Conservation (phyloP, 1,139 yeast genomes). For the Blastobotrys proliferans region DNA sequence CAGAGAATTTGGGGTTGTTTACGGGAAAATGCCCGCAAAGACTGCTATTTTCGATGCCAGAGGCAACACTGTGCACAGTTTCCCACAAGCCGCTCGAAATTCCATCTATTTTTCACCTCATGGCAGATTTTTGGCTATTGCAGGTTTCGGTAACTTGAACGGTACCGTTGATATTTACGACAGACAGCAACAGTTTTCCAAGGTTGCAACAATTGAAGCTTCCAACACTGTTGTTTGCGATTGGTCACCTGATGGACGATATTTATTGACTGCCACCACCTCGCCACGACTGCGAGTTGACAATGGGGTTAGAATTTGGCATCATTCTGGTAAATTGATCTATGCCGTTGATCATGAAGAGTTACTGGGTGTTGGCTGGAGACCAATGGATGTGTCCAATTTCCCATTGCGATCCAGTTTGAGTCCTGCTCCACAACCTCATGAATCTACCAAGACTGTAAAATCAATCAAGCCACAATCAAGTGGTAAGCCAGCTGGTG, state of each 20-base stretch:
- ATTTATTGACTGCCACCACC: slow-evolving; percentile 90
- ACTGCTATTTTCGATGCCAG: slow-evolving; percentile 93
- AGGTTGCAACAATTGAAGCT: slow-evolving; percentile 81
- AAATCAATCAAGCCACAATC: slow-evolving; percentile 43
- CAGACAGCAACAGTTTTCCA: slow-evolving; percentile 79
- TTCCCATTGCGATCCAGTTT: slow-evolving; percentile 55
- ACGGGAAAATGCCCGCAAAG: slow-evolving; percentile 97
- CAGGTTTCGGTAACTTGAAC: slow-evolving; percentile 97
- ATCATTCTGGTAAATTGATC: slow-evolving; percentile 76
- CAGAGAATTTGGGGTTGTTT: slow-evolving; percentile 93
- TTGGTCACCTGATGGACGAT: slow-evolving; percentile 99
- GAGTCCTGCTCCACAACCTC: slow-evolving; percentile 62
- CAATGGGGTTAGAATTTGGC: slow-evolving; percentile 93
- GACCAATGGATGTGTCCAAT: slow-evolving; percentile 57
- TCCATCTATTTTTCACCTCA: slow-evolving; percentile 91
- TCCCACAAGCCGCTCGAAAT: slow-evolving; percentile 87
- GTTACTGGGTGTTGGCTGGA: slow-evolving; percentile 79
- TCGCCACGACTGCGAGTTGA: slow-evolving; percentile 96
- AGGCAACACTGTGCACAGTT: slow-evolving; percentile 79
- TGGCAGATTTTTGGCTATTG: slow-evolving; percentile 84
- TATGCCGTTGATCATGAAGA: slow-evolving; percentile 78
- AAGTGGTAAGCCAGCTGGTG: slow-evolving; percentile 49
- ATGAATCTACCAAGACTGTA: slow-evolving; percentile 44
- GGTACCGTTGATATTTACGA: slow-evolving; percentile 96
- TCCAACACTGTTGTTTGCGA: slow-evolving; percentile 91